phyloP scores from a whole-genome alignment of 208 protist genomes.

The Acanthamoeba quina region DNA sequence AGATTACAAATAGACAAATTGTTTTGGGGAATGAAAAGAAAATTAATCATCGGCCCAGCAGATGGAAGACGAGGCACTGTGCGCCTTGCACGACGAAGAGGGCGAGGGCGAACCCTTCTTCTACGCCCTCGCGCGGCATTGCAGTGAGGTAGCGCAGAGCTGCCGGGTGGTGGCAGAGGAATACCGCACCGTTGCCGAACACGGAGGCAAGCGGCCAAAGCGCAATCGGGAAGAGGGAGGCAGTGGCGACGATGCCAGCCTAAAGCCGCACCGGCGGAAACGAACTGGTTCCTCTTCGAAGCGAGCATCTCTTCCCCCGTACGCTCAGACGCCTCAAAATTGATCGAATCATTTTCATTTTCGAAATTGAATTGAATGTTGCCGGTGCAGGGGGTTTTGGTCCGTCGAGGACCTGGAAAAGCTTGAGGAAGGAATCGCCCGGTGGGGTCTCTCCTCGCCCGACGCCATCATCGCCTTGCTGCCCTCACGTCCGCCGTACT shows the following conservation, averaged over 20 bases:
- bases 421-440: slow-evolving; percentile 6
- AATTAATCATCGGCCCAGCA: too few relatives aligned
- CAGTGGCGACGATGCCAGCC: background rate
- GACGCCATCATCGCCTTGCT: background rate
- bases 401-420: background rate
- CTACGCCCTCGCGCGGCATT: background rate
- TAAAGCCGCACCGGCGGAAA: background rate
- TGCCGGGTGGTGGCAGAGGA: background rate
- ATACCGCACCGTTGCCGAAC: background rate
- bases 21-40: too few relatives aligned
- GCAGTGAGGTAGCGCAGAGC: background rate
- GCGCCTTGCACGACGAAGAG: background rate
- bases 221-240: background rate
- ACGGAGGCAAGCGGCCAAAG: background rate
- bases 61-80: background rate
- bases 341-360: too few relatives aligned
- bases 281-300: background rate
- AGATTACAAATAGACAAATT: too few relatives aligned
- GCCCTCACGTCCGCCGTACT: background rate
- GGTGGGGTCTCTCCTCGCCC: background rate
- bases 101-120: background rate
- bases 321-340: too few relatives aligned
- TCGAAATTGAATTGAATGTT: too few relatives aligned
- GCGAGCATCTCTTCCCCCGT: background rate
- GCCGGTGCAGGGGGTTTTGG: slow-evolving; percentile 14